Percentiles rank a stretch among this genome's conserved stretches.
phyloP scores from a whole-genome alignment of 2,329 filamentous ascomycete genomes.

The Venturia aucupariae region DNA sequence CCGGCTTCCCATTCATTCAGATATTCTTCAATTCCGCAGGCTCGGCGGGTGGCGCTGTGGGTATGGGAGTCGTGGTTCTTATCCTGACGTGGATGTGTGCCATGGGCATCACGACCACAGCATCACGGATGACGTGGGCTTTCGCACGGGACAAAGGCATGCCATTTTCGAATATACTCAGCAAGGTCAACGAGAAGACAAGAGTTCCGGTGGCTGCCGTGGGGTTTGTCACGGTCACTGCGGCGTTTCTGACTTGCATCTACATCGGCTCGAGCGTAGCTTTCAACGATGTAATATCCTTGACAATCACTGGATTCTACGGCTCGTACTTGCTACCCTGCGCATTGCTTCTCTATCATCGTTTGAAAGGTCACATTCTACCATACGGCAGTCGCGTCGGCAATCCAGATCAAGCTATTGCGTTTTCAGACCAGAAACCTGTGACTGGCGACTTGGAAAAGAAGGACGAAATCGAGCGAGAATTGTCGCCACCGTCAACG shows the following conservation, averaged over 20 bases:
- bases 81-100: constrained; percentile 25
- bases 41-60: constrained; percentile 5
- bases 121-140: constrained; percentile 15
- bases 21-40: constrained; percentile 14
- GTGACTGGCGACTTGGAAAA: neutral
- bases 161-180: constrained; percentile 8
- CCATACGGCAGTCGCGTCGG: constrained; percentile 29
- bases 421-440: neutral
- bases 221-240: constrained; percentile 46
- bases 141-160: constrained; percentile 16
- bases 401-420: neutral
- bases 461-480: neutral
- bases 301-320: constrained; percentile 36
- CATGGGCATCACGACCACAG: constrained; percentile 24
- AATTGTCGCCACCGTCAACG: neutral
- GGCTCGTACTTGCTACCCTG: constrained; percentile 35
- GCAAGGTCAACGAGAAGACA: constrained; percentile 21
- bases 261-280: constrained; percentile 34
- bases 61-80: constrained; percentile 17
- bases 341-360: constrained; percentile 33
- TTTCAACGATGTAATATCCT: constrained; percentile 38
- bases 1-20: constrained; percentile 15
- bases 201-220: constrained; percentile 24
- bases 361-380: constrained; percentile 29
- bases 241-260: constrained; percentile 33